A percentile compares a stretch with the other conserved stretches of the same genome.
Evolutionary conservation across 148 eudicot species (phyloP).

Genomic region (Chenopodium album): DNA sequence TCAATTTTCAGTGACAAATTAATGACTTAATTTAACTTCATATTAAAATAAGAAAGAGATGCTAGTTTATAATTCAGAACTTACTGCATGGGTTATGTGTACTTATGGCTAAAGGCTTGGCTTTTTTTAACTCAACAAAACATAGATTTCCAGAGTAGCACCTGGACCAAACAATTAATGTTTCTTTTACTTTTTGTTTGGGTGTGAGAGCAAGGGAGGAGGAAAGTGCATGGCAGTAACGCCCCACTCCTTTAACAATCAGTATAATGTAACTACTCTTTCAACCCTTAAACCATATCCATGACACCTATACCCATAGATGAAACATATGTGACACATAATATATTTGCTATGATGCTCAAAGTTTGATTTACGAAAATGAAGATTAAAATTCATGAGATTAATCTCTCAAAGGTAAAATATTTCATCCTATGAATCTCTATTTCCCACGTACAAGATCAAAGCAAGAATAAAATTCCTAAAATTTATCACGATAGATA

Average conservation of each 20-base stretch:
- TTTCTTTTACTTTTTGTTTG: neutral
- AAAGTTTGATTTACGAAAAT: neutral
- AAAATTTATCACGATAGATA: neutral
- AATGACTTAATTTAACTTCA: neutral
- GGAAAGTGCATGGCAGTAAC: neutral
- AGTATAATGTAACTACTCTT: neutral
- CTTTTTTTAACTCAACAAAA: neutral
- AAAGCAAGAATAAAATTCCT: neutral
- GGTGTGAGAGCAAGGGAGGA: neutral
- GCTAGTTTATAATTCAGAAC: neutral
- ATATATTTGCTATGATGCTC: neutral
- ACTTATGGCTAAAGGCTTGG: neutral
- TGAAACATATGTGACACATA: neutral
- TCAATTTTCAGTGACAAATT: neutral
- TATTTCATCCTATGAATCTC: neutral
- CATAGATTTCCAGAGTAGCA: neutral
- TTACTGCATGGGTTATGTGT: neutral
- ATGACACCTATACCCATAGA: neutral
- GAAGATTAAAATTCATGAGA: neutral
- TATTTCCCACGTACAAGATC: neutral
- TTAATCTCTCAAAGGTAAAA: neutral
- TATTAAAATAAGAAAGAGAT: too few relatives aligned
- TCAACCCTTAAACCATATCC: neutral
- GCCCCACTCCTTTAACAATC: neutral
- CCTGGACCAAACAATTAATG: neutral